Evolutionary conservation across 805 yeast species (phyloP).

Genomic region (Candida lessepsii): DNA sequence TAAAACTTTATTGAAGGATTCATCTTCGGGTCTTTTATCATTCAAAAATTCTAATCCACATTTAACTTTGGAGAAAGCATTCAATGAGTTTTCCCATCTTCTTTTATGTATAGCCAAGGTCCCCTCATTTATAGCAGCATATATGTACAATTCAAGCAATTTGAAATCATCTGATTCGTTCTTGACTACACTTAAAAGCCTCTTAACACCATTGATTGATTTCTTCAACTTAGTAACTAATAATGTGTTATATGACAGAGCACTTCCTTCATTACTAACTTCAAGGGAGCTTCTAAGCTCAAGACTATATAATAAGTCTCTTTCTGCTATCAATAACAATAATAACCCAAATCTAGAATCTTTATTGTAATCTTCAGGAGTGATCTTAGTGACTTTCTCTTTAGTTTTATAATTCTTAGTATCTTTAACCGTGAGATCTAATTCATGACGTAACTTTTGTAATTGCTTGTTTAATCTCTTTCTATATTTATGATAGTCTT

Average conservation of each 20-base stretch:
- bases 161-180: constrained; percentile 36
- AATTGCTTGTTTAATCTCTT: constrained; percentile 57
- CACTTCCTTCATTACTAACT: constrained; percentile 43
- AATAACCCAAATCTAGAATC: constrained; percentile 57
- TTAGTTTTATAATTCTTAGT: constrained; percentile 58
- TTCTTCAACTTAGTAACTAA: constrained; percentile 66
- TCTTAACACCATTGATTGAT: constrained; percentile 46
- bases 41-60: constrained; percentile 55
- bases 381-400: constrained; percentile 46
- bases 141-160: constrained; percentile 32
- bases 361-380: constrained; percentile 46
- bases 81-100: constrained; percentile 54
- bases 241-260: constrained; percentile 44
- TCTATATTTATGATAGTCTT: constrained; percentile 71
- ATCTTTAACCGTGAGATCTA: constrained; percentile 62
- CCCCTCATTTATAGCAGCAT: constrained; percentile 52
- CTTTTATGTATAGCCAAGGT: constrained; percentile 49
- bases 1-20: constrained; percentile 32
- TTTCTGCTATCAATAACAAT: constrained; percentile 68
- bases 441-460: constrained; percentile 61
- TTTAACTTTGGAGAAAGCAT: constrained; percentile 58
- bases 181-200: constrained; percentile 40
- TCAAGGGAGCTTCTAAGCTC: constrained; percentile 59
- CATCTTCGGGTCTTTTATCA: constrained; percentile 17
- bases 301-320: constrained; percentile 69